A percentile compares a stretch with the other conserved stretches of the same genome.
phyloP scores from a whole-genome alignment of 1,284 basidiomycete species.

The Sparassis latifolia region DNA sequence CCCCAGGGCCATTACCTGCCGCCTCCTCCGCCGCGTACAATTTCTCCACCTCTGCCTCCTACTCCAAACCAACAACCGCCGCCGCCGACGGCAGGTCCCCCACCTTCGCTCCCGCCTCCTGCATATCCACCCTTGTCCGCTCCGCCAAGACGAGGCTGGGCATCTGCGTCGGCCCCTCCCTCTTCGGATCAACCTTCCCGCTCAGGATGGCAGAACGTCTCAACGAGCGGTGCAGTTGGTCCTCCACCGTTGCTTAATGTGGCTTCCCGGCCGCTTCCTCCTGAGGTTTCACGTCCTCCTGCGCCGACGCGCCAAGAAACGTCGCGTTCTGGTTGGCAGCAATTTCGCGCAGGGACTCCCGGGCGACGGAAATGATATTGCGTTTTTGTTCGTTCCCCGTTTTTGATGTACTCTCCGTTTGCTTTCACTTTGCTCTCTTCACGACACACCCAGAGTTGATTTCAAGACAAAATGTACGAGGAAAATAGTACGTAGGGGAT shows the following conservation, averaged over 20 bases:
- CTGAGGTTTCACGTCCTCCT: too few relatives aligned
- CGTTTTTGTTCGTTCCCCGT: not conserved
- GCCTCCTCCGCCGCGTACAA: not conserved
- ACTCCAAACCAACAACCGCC: too few relatives aligned
- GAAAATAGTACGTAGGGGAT: constrained; percentile 27
- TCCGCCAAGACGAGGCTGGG: too few relatives aligned
- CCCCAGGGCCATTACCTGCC: not conserved
- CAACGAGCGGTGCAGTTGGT: too few relatives aligned
- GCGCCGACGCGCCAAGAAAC: constrained; percentile 13
- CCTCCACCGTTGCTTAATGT: too few relatives aligned
- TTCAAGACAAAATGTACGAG: constrained; percentile 10
- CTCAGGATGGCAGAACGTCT: too few relatives aligned
- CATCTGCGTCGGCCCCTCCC: too few relatives aligned
- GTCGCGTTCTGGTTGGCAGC: constrained; percentile 44
- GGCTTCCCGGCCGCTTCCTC: not conserved
- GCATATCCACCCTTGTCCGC: too few relatives aligned
- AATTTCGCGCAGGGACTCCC: constrained; percentile 34
- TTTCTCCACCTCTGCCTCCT: not conserved
- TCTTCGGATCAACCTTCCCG: too few relatives aligned
- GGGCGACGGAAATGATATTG: constrained; percentile 17
- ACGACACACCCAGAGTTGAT: too few relatives aligned
- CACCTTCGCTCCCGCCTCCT: too few relatives aligned
- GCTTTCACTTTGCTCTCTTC: not conserved
- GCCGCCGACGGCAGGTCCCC: too few relatives aligned
- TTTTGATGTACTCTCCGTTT: not conserved